A percentile compares a stretch with the other conserved stretches of the same genome.
These are phyloP conservation scores for Ascosphaera apis DNA, from an alignment of 2,329 filamentous ascomycete species.

Conservation along the genomic window DNA sequence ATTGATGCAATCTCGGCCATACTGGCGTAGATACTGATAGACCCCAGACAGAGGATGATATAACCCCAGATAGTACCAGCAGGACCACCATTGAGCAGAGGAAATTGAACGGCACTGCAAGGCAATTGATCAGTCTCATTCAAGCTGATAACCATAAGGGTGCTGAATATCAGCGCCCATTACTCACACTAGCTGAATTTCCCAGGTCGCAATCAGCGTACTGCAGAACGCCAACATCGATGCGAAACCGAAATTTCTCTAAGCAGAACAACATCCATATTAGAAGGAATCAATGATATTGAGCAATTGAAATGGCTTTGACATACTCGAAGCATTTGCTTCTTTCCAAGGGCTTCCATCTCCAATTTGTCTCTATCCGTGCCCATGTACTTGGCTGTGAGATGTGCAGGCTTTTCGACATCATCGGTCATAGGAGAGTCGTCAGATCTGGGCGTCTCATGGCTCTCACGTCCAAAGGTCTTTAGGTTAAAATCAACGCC, in stretches of 20 bases:
- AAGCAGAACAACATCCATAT: constrained; percentile 1
- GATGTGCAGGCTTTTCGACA: constrained; percentile 9
- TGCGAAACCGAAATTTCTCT: constrained; percentile 23
- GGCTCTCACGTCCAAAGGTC: not conserved
- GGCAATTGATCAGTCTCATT: too few relatives aligned
- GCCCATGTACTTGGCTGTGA: constrained; percentile 16
- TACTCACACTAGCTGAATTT: constrained; percentile 18
- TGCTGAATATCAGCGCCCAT: constrained; percentile 1
- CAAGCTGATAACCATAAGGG: not conserved
- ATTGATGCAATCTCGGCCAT: constrained; percentile 23
- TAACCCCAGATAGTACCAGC: constrained; percentile 18
- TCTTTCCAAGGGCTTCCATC: constrained; percentile 17
- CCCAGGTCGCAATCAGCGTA: constrained; percentile 22
- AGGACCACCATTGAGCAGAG: constrained; percentile 16
- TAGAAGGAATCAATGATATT: not conserved
- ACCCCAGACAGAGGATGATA: constrained; percentile 12
- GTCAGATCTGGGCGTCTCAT: not conserved
- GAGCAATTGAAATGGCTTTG: constrained; percentile 1
- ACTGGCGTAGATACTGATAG: constrained; percentile 15
- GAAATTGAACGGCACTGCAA: constrained; percentile 11
- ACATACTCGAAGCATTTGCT: constrained; percentile 16
- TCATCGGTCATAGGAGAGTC: constrained; percentile 6
- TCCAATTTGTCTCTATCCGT: constrained; percentile 15
- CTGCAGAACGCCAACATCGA: constrained; percentile 23
- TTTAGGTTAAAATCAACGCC: constrained; percentile 1